A percentile compares a stretch with the other conserved stretches of the same genome.
Evolutionary conservation across 2,329 filamentous ascomycete species (phyloP).

Genomic region (Fusarium sp.): DNA sequence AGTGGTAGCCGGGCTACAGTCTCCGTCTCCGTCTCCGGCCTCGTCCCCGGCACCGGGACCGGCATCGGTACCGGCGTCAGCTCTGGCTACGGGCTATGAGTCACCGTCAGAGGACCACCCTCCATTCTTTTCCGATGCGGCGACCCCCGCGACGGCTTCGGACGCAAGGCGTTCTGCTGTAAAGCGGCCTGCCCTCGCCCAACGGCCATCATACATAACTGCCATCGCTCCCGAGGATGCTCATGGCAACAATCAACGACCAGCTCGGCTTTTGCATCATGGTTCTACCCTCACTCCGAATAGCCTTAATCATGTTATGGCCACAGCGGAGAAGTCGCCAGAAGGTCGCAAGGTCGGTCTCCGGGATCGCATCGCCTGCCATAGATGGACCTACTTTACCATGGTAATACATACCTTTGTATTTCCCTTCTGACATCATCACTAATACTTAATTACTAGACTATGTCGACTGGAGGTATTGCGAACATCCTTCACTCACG

Average conservation of each 20-base stretch:
- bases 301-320: slow-evolving; percentile 54
- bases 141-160: slow-evolving; percentile 22
- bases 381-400: slow-evolving; percentile 83
- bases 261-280: slow-evolving; percentile 25
- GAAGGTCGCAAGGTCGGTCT: slow-evolving; percentile 56
- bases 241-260: slow-evolving; percentile 4
- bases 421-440: not conserved
- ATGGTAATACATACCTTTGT: slow-evolving; percentile 51
- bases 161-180: slow-evolving; percentile 4
- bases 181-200: slow-evolving; percentile 31
- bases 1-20: slow-evolving; percentile 45
- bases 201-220: slow-evolving; percentile 38
- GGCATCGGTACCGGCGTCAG: not conserved
- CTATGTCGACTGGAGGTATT: slow-evolving; percentile 68
- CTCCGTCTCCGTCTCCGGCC: slow-evolving; percentile 6
- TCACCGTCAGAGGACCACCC: slow-evolving; percentile 55
- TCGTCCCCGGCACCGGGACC: slow-evolving; percentile 3
- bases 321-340: slow-evolving; percentile 47
- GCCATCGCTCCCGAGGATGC: slow-evolving; percentile 20
- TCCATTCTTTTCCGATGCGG: slow-evolving; percentile 45
- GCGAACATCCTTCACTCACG: slow-evolving; percentile 65
- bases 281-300: slow-evolving; percentile 32
- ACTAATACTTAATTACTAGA: slow-evolving; percentile 33
- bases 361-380: slow-evolving; percentile 65
- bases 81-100: slow-evolving; percentile 52